Conservation (phyloP, 2,329 filamentous ascomycete genomes). For the Ophiostoma sp. region DNA sequence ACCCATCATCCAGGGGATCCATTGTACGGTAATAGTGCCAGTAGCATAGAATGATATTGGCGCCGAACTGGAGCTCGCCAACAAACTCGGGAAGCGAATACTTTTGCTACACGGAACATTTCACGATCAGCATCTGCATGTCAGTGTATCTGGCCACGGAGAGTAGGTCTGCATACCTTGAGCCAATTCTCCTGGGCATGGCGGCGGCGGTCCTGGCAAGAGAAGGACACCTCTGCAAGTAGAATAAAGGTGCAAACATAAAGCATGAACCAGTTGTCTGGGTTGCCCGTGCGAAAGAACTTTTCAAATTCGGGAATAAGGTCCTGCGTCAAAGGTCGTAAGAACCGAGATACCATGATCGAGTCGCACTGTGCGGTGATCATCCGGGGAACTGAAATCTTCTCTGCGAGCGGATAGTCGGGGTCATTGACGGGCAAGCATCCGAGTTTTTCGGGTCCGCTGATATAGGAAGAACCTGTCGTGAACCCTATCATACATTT, state of each 20-base stretch:
- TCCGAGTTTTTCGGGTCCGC: constrained; percentile 43
- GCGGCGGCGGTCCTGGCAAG: constrained; percentile 45
- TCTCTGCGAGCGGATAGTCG: constrained; percentile 41
- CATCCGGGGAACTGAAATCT: constrained; percentile 47
- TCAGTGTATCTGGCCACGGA: background rate
- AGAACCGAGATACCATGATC: constrained; percentile 42
- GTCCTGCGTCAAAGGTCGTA: constrained; percentile 38
- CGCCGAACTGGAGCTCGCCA: constrained; percentile 47
- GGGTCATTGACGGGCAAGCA: constrained; percentile 42
- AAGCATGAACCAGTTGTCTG: constrained; percentile 39
- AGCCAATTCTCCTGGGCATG: constrained; percentile 43
- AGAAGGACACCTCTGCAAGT: constrained; percentile 44
- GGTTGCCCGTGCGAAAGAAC: constrained; percentile 40
- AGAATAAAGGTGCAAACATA: constrained; percentile 47
- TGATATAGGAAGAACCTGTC: constrained; percentile 47
- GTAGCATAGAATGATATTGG: constrained; percentile 48
- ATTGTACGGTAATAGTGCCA: constrained; percentile 54
- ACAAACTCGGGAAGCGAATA: constrained; percentile 46
- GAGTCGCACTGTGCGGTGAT: constrained; percentile 49
- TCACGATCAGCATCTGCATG: background rate
- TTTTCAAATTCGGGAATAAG: constrained; percentile 42
- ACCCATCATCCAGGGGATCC: constrained; percentile 37
- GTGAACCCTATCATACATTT: constrained; percentile 42
- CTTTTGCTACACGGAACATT: constrained; percentile 32
- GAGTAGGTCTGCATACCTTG: constrained; percentile 10